phyloP scores from a whole-genome alignment of 352 stramenopile species.

The Phytophthora cactorum region DNA sequence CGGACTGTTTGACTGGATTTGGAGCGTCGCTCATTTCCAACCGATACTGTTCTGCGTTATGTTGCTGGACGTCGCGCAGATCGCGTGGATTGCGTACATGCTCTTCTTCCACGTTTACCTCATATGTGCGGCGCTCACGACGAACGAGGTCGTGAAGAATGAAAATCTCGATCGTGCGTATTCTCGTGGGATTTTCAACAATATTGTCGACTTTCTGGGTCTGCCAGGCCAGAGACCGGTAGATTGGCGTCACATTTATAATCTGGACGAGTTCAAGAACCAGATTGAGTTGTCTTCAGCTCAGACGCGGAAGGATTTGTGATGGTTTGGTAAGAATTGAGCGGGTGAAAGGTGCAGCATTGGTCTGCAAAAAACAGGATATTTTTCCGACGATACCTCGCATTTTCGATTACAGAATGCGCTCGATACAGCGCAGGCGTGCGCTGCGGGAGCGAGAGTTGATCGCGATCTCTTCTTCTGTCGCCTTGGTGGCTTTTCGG shows the following conservation, averaged over 20 bases:
- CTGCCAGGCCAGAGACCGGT: conserved; percentile 40
- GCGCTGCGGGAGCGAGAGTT: conserved; percentile 78
- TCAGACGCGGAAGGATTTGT: conserved; percentile 36
- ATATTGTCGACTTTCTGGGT: conserved; percentile 70
- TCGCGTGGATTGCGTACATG: conserved; percentile 80
- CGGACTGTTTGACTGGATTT: conserved; percentile 43
- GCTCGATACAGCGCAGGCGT: conserved; percentile 77
- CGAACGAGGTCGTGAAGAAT: conserved; percentile 81
- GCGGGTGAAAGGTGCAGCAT: too few species aligned
- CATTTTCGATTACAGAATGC: conserved; percentile 39
- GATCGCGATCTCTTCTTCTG: conserved; percentile 57
- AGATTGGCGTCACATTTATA: conserved; percentile 68
- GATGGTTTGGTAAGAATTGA: not conserved
- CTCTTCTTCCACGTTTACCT: conserved; percentile 74
- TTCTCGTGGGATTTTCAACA: conserved; percentile 60
- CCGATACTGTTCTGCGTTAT: conserved; percentile 62
- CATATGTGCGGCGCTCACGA: conserved; percentile 64
- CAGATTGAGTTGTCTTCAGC: conserved; percentile 22
- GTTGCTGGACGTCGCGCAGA: conserved; percentile 59
- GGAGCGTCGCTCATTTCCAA: conserved; percentile 67
- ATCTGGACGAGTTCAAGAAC: conserved; percentile 55
- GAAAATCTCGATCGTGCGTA: conserved; percentile 63
- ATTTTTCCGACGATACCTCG: not conserved
- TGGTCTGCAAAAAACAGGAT: not conserved
- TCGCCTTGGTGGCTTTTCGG: conserved; percentile 76